Evolutionary conservation across 2,329 filamentous ascomycete species (phyloP).

Genomic region (Microcyclospora pomicola): DNA sequence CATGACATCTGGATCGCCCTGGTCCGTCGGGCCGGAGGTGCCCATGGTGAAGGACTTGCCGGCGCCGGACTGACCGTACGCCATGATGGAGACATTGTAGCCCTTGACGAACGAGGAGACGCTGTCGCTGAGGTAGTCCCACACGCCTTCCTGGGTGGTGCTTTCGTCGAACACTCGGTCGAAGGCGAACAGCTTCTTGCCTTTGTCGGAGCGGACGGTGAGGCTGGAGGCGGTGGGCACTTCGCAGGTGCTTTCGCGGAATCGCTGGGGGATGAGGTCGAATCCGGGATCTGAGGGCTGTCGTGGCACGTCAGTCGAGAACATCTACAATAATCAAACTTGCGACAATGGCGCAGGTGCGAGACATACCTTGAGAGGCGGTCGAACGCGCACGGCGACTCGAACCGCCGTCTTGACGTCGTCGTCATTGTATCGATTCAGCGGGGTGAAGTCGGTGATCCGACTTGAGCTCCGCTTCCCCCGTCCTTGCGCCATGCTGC

Average conservation of each 20-base stretch:
- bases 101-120: slow-evolving; percentile 83
- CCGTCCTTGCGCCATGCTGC: slow-evolving; percentile 5
- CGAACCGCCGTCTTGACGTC: slow-evolving; percentile 83
- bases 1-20: slow-evolving; percentile 28
- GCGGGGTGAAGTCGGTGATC: slow-evolving; percentile 48
- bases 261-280: slow-evolving; percentile 89
- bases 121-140: slow-evolving; percentile 86
- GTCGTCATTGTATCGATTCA: slow-evolving; percentile 60
- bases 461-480: slow-evolving; percentile 54
- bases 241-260: slow-evolving; percentile 84
- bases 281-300: slow-evolving; percentile 68
- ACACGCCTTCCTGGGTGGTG: slow-evolving; percentile 73
- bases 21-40: slow-evolving; percentile 69
- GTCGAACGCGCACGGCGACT: slow-evolving; percentile 39
- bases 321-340: background rate
- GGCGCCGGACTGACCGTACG: slow-evolving; percentile 93
- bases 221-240: slow-evolving; percentile 75
- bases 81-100: slow-evolving; percentile 95
- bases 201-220: slow-evolving; percentile 79
- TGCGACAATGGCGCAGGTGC: no score
- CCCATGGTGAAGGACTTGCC: slow-evolving; percentile 99
- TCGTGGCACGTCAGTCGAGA: background rate
- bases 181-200: slow-evolving; percentile 90
- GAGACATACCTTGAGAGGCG: slow-evolving; percentile 2
- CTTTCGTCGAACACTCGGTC: slow-evolving; percentile 85